Evolutionary conservation across 2,329 filamentous ascomycete genomes (phyloP).

Genomic region (Chrysoporthe austroafricana): DNA sequence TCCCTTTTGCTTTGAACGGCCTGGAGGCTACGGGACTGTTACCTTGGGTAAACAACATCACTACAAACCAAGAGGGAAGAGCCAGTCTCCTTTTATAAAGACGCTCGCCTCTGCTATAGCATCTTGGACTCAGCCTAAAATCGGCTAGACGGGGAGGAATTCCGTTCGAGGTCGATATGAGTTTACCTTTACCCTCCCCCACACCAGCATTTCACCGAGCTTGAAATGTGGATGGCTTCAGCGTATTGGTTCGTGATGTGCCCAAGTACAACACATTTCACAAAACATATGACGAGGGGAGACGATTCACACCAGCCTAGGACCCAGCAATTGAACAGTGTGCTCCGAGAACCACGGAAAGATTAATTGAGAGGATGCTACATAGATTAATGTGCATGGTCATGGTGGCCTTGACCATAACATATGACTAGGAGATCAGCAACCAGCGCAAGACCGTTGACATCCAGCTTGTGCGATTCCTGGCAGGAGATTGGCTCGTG

Average conservation of each 20-base stretch:
- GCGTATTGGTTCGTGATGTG: neutral
- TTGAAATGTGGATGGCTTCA: neutral
- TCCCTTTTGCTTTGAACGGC: constrained; percentile 8
- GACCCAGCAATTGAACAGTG: constrained; percentile 14
- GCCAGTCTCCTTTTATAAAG: neutral
- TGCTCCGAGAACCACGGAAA: constrained; percentile 12
- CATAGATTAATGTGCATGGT: constrained; percentile 12
- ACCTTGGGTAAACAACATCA: neutral
- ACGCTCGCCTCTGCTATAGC: neutral
- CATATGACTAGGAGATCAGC: constrained; percentile 1
- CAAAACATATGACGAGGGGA: neutral
- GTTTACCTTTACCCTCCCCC: neutral
- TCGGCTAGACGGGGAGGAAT: constrained; percentile 20
- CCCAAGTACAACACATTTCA: neutral
- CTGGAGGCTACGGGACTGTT: neutral
- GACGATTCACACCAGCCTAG: neutral
- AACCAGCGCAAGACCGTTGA: constrained; percentile 1
- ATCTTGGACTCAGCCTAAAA: neutral
- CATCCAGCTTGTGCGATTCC: neutral
- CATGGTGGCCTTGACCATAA: constrained; percentile 6
- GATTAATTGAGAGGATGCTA: constrained; percentile 4
- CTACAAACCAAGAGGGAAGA: neutral
- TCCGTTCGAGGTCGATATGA: constrained; percentile 14
- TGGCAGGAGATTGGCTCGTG: neutral
- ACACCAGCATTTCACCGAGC: neutral